Evolutionary conservation across 768 basidiomycete genomes (phyloP), one percentile per base, ranked within the genome.

Genomic region (Gelatoporia subvermispora): DNA sequence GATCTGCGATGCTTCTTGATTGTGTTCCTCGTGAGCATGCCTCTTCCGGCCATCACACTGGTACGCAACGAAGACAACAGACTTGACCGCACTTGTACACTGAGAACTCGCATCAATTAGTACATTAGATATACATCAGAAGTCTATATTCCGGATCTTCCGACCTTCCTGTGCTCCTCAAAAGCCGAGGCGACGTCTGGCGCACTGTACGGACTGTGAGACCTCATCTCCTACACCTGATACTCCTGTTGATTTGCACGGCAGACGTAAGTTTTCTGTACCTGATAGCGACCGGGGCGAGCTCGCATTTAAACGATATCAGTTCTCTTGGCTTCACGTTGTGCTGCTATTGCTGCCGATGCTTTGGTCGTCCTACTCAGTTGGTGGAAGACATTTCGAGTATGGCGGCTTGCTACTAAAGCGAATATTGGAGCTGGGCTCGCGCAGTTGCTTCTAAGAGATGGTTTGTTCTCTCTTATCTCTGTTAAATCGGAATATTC

Each of bases 361-460:
- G 20, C 44, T 1, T 38, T 56, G 8, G 55, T 56, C 13, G 17
- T 56, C 13, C n/a, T 52, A n/a, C 44, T 56, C 4, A 56, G 51
- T 9, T 56, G 55, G 55, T 22, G 44, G 8, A 44, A 44, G 48
- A 56, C 55, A 15, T 52, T 39, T 13, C 40, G 45, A 21, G 47
- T 56, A 31, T 47, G 36, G 38, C 36, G 38, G 15, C 22, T 51
- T 8, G 38, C 46, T 0, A 8, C 18, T 0, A 17, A n/a, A 4
- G 36, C 47, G 9, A 31, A 35, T 5, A 9, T 49, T 16, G 21
- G 45, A 15, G 20, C 55, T 3, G 41, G 45, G 9, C 43, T 56
- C 18, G 24, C 51, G 1, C 25, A n/a, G 2, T 28, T 31, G 28
- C 28, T 31, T 7, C 28, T 31, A 31, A 31, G 28, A 31, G 28